Evolutionary conservation across 208 protist species (phyloP), one percentile per base, ranked within the genome.

Genomic region (Leishmania lainsoni): DNA sequence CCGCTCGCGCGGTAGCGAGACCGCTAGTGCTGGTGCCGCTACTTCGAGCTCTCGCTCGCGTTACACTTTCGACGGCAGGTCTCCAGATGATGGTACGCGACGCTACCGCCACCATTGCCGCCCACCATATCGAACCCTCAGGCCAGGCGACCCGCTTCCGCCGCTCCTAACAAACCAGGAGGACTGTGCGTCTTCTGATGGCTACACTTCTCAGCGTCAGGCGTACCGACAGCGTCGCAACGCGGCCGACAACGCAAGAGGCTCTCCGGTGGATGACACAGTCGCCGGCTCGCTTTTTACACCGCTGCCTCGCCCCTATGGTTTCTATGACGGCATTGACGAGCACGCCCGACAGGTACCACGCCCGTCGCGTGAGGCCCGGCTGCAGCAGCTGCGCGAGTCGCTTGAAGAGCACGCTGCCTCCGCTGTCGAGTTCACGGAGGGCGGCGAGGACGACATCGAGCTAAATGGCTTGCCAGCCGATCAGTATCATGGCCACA

Each of bases 371-470:
- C 86, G 84, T 1, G 88, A 95, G 80, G 85, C 85, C 71, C 83
- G 94, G 4, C 87, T 76, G 26, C 78, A 87, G 71, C 84, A 84
- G 79, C 75, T 95, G 77, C 91, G 87, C 52, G 83, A 84, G 42
- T 85, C 92, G 4, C 84, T 97, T 9, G 91, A 96, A 70, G 73
- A 79, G 39, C 74, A 91, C 12, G 92, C 92, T 29, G 86, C 84
- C 16, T 94, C 92, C 1, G 84, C 89, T 14, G 88, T 97, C 29
- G 92, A 97, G 74, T 92, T 97, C 68, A 96, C 90, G 0, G 90
- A 94, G 14, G 94, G 90, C 68, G 90, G 91, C 1, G 92, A 97
- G 84, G 74, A 75, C 26, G 92, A 97, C 83, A 93, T 97, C 65
- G 91, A 97, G 65, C 65, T 94, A 45, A 86, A 87, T 39, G 94